A percentile compares a stretch with the other conserved stretches of the same genome.
Conservation (phyloP, 805 yeast species). For the Candida endomychidarum region DNA sequence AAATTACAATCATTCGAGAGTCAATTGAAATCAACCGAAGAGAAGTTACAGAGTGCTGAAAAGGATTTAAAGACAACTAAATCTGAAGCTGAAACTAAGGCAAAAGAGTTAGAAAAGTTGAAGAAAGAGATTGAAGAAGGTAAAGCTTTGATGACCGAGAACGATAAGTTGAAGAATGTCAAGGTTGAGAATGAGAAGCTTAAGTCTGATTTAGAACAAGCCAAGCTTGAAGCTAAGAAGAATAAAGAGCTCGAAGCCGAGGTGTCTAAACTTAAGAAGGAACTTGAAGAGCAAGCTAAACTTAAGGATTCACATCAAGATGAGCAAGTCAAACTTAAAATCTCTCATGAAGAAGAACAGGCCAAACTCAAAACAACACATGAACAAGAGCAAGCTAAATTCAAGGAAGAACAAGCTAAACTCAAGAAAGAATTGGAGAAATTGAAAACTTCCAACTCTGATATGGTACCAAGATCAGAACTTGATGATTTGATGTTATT, state of each 20-base stretch:
- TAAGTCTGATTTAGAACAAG: conserved; percentile 2
- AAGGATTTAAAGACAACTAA: not conserved
- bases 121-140: not conserved
- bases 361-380: not conserved
- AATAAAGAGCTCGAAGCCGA: not conserved
- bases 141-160: not conserved
- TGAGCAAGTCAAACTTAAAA: not conserved
- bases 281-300: not conserved
- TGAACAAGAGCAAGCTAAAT: not conserved
- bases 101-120: not conserved
- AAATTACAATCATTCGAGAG: not conserved
- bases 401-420: not conserved
- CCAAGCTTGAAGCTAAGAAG: not conserved
- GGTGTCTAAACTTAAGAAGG: not conserved
- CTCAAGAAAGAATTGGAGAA: not conserved
- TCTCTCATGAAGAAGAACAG: not conserved
- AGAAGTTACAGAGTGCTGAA: not conserved
- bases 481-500: conserved; percentile 72
- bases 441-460: not conserved
- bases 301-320: not conserved
- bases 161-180: not conserved
- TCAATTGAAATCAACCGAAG: not conserved
- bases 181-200: not conserved
- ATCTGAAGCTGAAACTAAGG: not conserved
- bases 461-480: conserved; percentile 10